Base-by-base conservation (phyloP, 257 asterid species). In the Ligustrum vulgare region DNA sequence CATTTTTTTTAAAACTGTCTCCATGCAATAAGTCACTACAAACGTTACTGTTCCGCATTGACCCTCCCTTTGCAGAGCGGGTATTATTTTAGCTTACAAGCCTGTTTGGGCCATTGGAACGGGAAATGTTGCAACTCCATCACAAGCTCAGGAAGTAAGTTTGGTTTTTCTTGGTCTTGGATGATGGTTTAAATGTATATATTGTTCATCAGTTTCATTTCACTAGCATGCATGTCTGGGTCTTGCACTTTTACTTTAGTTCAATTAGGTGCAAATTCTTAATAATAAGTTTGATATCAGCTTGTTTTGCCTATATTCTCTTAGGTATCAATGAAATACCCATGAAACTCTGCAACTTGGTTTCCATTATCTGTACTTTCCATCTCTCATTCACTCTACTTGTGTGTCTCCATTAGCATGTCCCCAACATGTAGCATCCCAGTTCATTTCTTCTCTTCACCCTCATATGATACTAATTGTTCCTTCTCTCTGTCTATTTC, bases 71-170 rank as follows among this genome's bases (percentile, higher is more conserved):
- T 78, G 78, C 85, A 82, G 89, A 85, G 62, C 70, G 75, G 76
- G 65, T 75, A n/a, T 85, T 58, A 83, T 82, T 71, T 80, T 85
- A 72, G 89, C 85, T 71, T 85, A 85, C 49, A 87, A 85, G 76
- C 89, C 89, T 45, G 89, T 85, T 65, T 85, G 89, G 88, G 89
- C 89, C 54, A 82, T 85, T 77, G 89, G 86, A 63, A 80, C 86
- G 12, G 83, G 89, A 66, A 82, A 80, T 76, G 86, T 85, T 74
- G 89, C 89, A 65, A 82, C 89, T 82, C 89, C 89, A 63, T 81
- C 81, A 43, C 89, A 82, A 70, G 89, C 89, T 75, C 86, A 85
- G 67, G 85, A 85, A 65, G 89, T 85, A 82, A 35, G 83, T 77
- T 41, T 74, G 47, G n/a, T 36, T 25, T 64, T 41, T 34, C 75